Conservation (phyloP, 192 early-diverging fungal genomes). For the Gorgonomyces haynaldii region DNA sequence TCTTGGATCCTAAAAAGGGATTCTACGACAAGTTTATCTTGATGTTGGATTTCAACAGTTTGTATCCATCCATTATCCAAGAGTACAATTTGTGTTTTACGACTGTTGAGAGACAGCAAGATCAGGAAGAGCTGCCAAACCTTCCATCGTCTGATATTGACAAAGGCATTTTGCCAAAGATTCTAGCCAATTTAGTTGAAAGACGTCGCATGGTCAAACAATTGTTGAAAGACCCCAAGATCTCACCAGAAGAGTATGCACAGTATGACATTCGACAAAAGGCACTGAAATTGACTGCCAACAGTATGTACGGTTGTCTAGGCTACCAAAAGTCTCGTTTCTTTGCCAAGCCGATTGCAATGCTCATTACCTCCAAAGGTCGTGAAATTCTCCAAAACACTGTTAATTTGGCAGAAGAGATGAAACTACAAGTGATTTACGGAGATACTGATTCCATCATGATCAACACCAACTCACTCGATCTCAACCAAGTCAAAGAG, state of each 20-base stretch:
- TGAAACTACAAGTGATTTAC: slow-evolving; percentile 90
- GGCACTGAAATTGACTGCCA: slow-evolving; percentile 94
- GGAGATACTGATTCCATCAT: slow-evolving; percentile 99
- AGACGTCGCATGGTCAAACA: slow-evolving; percentile 79
- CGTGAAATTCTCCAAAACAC: slow-evolving; percentile 94
- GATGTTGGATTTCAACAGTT: slow-evolving; percentile 94
- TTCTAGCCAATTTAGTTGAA: slow-evolving; percentile 82
- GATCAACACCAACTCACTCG: slow-evolving; percentile 75
- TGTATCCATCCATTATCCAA: slow-evolving; percentile 99
- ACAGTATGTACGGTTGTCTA: slow-evolving; percentile 98
- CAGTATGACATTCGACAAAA: slow-evolving; percentile 88
- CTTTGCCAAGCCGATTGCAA: slow-evolving; percentile 93
- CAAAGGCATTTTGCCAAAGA: slow-evolving; percentile 73
- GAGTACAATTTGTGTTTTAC: slow-evolving; percentile 99
- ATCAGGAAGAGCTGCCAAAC: slow-evolving; percentile 61
- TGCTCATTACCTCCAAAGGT: slow-evolving; percentile 90
- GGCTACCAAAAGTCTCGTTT: slow-evolving; percentile 88
- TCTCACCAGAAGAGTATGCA: slow-evolving; percentile 34
- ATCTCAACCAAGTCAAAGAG: slow-evolving; percentile 60
- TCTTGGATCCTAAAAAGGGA: slow-evolving; percentile 94
- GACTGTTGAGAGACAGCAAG: slow-evolving; percentile 57
- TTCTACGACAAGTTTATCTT: slow-evolving; percentile 93
- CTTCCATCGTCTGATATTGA: slow-evolving; percentile 45
- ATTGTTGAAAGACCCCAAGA: slow-evolving; percentile 66
- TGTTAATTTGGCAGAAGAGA: slow-evolving; percentile 65